These are phyloP conservation scores for Meira nashicola DNA, from an alignment of 1,284 basidiomycete species.

Conservation along the genomic window DNA sequence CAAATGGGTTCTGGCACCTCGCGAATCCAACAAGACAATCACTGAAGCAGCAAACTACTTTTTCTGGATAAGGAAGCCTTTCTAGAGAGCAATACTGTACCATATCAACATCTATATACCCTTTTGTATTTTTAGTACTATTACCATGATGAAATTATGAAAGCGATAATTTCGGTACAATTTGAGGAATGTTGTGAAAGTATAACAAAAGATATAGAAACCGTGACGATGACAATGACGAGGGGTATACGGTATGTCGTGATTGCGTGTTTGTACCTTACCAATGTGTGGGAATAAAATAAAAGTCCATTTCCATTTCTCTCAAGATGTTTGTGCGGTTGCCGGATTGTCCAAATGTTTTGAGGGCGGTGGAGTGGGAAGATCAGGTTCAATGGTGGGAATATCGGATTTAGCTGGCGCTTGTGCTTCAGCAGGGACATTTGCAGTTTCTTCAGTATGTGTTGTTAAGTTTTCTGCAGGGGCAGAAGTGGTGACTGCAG, in stretches of 20 bases:
- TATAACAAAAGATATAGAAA: neutral
- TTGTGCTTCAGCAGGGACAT: neutral
- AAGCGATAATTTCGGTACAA: neutral
- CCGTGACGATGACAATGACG: neutral
- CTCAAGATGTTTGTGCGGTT: neutral
- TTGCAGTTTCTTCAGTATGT: neutral
- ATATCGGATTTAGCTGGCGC: neutral
- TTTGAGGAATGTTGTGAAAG: neutral
- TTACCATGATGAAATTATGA: no score
- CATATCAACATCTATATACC: neutral
- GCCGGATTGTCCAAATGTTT: neutral
- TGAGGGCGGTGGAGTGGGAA: neutral
- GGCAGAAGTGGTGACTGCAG: neutral
- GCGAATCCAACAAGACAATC: constrained; percentile 17
- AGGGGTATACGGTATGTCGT: neutral
- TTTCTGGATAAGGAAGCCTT: constrained; percentile 46
- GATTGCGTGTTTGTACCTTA: neutral
- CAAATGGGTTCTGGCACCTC: constrained; percentile 30
- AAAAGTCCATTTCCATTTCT: neutral
- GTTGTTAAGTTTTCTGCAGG: neutral
- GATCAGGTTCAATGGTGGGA: neutral
- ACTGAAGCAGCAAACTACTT: constrained; percentile 49
- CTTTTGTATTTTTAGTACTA: constrained; percentile 1
- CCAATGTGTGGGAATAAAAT: neutral
- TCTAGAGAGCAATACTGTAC: constrained; percentile 5